Base-by-base conservation (phyloP, 495 filamentous ascomycete species). In the Amphirosellinia nigrospora region DNA sequence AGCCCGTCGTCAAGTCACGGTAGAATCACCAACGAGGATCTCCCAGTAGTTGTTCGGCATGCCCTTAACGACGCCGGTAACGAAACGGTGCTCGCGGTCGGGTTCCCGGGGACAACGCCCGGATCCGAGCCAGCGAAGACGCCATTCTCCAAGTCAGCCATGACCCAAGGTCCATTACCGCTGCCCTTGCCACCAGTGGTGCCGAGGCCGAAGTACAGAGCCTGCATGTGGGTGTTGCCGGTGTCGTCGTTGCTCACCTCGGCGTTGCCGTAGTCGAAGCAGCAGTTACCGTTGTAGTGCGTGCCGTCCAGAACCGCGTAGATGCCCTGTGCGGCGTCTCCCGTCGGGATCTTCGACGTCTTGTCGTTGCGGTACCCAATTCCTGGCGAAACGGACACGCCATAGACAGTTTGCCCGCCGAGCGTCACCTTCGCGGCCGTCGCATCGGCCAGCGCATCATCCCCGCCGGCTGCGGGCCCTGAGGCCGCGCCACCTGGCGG, bases 131-230 rank as follows among this genome's bases (percentile, higher is more conserved):
- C 53, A 16, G 53, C 53, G 53, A 56, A 56, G 11, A 56, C 53
- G 30, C 53, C 53, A 19, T 56, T 56, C 53, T 56, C 53, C 53
- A 56, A 56, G 53, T 56, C 53, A 32, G 53, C 53, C 53, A 56
- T 56, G 53, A 56, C 53, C 53, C 53, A 56, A 3, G 53, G 53
- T 26, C 53, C 53, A 1, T 56, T 30, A 32, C 53, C 53, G 53
- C 53, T 56, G 0, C 53, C 53, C 1, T 56, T 1, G 26, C 53
- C 53, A 15, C 53, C 53, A 4, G 53, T 56, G 30, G 53, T 56
- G 13, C 53, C 53, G 15, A 56, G 53, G 19, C 53, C 53, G 2
- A 56, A 56, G 53, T 56, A 56, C 4, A 56, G 53, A 7, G 53
- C 16, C 16, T 45, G 41, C 41, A 45, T 45, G 41, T 45, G 41